Base-by-base conservation (phyloP, 2,329 filamentous ascomycete species). In the Nigrograna mackinnonii region DNA sequence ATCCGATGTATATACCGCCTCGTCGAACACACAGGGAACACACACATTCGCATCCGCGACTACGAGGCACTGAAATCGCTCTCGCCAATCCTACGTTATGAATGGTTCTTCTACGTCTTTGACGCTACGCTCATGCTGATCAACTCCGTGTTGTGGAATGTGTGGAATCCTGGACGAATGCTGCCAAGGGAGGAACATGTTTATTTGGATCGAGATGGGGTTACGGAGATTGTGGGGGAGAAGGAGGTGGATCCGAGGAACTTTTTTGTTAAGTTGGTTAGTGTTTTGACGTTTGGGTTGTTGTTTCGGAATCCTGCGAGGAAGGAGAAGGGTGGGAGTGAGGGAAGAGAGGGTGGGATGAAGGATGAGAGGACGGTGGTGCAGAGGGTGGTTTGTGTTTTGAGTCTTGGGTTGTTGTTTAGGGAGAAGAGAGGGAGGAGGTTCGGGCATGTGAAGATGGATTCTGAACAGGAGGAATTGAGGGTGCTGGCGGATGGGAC, bases 91-190 rank as follows among this genome's bases (percentile, higher is more conserved):
- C 36, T 66, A 35, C 64, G 60, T 13, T 64, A 73, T 32, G 76
- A 79, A 43, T 71, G 66, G 64, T 74, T 71, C 46, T 73, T 78
- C 44, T 79, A 71, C 66, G 58, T 77, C 7, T 76, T 79, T 38
- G 77, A 79, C 46, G 68, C 65, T 6, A 54, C 65, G 4, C 64
- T 76, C 31, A 78, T 79, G 68, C 71, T 75, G 21, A 48, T 67
- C 32, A 77, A 76, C 49, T 72, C 69, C 18, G 64, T 69, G 4
- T 43, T 79, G 45, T 60, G 77, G 22, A 76, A 76, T 47, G 45
- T 76, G 26, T 73, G 70, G 36, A 75, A 76, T 41, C 76, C 76
- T 1, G 73, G 72, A 37, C 61, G 53, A 17, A 71, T 60, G 41
- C 57, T 79, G 20, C 75, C 76, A 1, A 56, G 57, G 17, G 70